phyloP scores from a whole-genome alignment of 1,284 basidiomycete genomes.

The Trichosporon coremiiforme region DNA sequence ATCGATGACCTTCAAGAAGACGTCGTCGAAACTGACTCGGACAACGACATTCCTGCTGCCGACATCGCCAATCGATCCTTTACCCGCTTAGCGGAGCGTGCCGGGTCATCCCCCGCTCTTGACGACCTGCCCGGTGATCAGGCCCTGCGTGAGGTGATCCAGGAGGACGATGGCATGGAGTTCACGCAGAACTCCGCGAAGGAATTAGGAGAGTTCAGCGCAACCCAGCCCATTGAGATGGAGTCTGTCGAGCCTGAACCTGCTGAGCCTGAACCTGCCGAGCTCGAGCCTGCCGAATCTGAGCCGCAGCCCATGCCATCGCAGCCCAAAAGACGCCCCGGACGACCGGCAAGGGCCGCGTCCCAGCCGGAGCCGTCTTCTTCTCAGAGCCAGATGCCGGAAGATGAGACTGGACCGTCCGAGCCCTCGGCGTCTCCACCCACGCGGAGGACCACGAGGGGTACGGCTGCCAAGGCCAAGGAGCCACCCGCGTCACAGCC shows the following conservation, averaged over 20 bases:
- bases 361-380: neutral
- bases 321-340: constrained; percentile 9
- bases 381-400: neutral
- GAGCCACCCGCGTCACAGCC: constrained; percentile 17
- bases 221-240: constrained; percentile 9
- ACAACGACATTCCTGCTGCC: constrained; percentile 9
- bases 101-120: constrained; percentile 14
- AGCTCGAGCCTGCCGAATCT: too few relatives aligned
- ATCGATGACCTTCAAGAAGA: neutral
- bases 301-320: constrained; percentile 1
- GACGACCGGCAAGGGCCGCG: constrained; percentile 7
- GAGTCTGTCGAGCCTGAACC: neutral
- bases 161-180: constrained; percentile 26
- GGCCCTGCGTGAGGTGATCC: constrained; percentile 30
- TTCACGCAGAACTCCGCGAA: neutral
- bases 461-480: neutral
- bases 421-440: neutral
- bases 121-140: constrained; percentile 27
- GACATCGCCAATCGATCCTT: constrained; percentile 19
- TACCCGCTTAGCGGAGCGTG: constrained; percentile 6
- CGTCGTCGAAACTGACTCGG: constrained; percentile 10
- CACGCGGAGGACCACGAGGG: neutral
- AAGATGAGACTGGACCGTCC: neutral
- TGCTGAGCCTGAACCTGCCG: too few relatives aligned
- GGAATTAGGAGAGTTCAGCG: neutral